Evolutionary conservation across 192 early-diverging fungal genomes (phyloP).

Genomic region (Backusella psychrophila): DNA sequence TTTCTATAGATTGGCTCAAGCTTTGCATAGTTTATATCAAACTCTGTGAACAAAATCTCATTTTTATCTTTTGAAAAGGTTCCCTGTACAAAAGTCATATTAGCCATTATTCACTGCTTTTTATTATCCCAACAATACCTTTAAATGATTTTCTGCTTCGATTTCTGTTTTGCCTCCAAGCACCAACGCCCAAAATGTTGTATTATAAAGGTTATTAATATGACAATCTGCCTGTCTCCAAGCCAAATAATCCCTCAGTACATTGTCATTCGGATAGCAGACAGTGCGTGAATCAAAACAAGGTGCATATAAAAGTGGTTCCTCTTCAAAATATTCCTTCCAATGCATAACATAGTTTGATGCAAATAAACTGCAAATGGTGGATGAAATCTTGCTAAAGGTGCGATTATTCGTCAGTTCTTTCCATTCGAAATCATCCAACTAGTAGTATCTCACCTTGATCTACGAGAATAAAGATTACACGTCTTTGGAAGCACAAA

Average conservation of each 20-base stretch:
- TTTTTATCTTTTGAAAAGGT: constrained; percentile 89
- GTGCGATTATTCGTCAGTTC: background rate
- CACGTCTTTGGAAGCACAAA: constrained; percentile 68
- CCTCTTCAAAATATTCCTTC: constrained; percentile 67
- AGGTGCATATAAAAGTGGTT: constrained; percentile 70
- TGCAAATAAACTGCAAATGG: constrained; percentile 83
- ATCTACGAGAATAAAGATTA: constrained; percentile 71
- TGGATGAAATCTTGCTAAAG: constrained; percentile 75
- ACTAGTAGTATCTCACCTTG: constrained; percentile 32
- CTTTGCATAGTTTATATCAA: constrained; percentile 88
- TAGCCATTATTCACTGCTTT: too few species aligned
- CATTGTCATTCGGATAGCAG: constrained; percentile 77
- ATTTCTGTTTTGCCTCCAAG: constrained; percentile 63
- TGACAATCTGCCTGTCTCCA: constrained; percentile 95
- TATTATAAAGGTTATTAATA: constrained; percentile 97
- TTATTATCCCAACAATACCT: constrained; percentile 35
- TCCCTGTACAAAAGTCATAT: constrained; percentile 46
- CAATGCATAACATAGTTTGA: constrained; percentile 84
- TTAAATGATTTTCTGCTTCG: constrained; percentile 75
- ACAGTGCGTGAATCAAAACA: constrained; percentile 92
- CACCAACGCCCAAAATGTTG: constrained; percentile 90
- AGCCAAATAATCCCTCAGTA: constrained; percentile 87
- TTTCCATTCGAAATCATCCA: background rate
- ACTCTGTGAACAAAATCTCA: constrained; percentile 84
- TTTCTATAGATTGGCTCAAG: constrained; percentile 83